These are phyloP conservation scores for Ogataea trehalophila DNA, from an alignment of 805 yeast species.

Conservation along the genomic window DNA sequence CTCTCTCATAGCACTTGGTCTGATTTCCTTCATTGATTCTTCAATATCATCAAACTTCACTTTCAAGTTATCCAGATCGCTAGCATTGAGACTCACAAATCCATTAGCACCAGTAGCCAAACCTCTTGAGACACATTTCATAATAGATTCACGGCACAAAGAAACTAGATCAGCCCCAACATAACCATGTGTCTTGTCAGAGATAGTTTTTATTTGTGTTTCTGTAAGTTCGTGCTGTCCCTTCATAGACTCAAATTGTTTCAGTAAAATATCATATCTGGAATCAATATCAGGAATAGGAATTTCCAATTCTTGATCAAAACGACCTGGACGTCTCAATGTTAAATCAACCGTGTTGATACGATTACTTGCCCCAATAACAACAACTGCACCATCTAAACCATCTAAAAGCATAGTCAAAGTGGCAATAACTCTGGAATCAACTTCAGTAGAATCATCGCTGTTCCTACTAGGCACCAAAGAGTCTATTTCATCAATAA, in stretches of 20 bases:
- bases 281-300: conserved; percentile 90
- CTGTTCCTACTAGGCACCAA: conserved; percentile 77
- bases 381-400: conserved; percentile 58
- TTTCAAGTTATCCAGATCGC: conserved; percentile 31
- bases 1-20: conserved; percentile 97
- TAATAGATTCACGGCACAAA: conserved; percentile 79
- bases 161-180: conserved; percentile 96
- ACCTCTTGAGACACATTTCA: conserved; percentile 71
- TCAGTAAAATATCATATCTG: conserved; percentile 63
- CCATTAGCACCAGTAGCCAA: conserved; percentile 24
- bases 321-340: conserved; percentile 84
- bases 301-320: conserved; percentile 87
- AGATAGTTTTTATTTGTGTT: conserved; percentile 56
- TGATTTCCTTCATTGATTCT: conserved; percentile 66
- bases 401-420: conserved; percentile 79
- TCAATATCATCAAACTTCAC: conserved; percentile 58
- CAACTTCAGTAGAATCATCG: conserved; percentile 89
- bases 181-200: conserved; percentile 87
- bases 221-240: conserved; percentile 42
- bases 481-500: conserved; percentile 93
- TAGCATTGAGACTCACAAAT: conserved; percentile 2
- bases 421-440: conserved; percentile 86
- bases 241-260: conserved; percentile 55
- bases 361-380: conserved; percentile 90
- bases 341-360: conserved; percentile 91